Conservation (phyloP, 2,329 filamentous ascomycete species). For the Aureobasidium leucospermi region DNA sequence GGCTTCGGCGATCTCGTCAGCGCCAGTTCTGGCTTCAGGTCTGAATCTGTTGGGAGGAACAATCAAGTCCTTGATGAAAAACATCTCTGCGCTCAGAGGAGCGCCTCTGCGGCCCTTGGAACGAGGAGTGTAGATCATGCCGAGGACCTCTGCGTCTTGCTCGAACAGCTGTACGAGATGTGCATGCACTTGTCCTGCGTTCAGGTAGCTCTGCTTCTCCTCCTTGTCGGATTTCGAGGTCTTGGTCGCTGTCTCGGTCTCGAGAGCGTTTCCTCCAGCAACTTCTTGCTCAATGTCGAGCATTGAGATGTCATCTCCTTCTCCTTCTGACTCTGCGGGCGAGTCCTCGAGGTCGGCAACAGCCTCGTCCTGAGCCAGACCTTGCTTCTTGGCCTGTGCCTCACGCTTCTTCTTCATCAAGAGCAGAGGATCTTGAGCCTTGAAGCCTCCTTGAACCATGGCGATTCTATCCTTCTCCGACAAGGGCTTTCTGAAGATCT, state of each 20-base stretch:
- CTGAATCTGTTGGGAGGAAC: conserved; percentile 90
- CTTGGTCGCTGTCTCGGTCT: conserved; percentile 35
- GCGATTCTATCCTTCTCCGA: conserved; percentile 65
- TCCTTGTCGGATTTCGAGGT: conserved; percentile 26
- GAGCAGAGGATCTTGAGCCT: conserved; percentile 62
- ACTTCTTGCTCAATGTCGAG: conserved; percentile 34
- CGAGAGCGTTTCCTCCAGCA: conserved; percentile 46
- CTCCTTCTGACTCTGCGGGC: conserved; percentile 33
- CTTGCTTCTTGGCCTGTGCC: conserved; percentile 38
- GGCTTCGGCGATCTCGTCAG: conserved; percentile 75
- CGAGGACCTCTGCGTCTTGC: conserved; percentile 75
- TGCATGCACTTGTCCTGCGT: conserved; percentile 73
- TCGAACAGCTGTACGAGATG: conserved; percentile 73
- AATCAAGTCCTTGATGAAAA: conserved; percentile 79
- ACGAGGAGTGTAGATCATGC: conserved; percentile 76
- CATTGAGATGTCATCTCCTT: conserved; percentile 25
- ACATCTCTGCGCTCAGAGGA: conserved; percentile 74
- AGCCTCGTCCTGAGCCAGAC: conserved; percentile 56
- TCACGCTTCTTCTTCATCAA: conserved; percentile 45
- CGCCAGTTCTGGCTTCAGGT: conserved; percentile 75
- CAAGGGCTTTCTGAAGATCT: conserved; percentile 83
- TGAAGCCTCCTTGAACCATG: conserved; percentile 65
- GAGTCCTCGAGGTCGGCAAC: conserved; percentile 58
- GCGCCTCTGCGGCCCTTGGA: conserved; percentile 49
- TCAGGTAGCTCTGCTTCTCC: conserved; percentile 63